Evolutionary conservation across 1,139 yeast species (phyloP).

Genomic region (Torulaspora pretoriensis): DNA sequence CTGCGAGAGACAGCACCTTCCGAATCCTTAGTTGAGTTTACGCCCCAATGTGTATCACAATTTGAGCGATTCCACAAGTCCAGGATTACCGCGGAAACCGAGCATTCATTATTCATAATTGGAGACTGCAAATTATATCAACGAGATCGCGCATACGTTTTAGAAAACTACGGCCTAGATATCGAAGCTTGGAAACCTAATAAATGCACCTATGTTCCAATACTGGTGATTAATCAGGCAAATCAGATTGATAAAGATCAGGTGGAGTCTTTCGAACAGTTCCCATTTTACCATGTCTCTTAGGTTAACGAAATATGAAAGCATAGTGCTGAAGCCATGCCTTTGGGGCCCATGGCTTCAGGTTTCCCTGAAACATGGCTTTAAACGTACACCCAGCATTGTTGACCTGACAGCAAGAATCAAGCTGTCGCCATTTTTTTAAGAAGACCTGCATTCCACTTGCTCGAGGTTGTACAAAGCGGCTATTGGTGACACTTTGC

Average conservation of each 20-base stretch:
- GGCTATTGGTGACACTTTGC: too few relatives aligned
- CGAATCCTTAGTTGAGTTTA: slow-evolving; percentile 33
- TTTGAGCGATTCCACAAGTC: slow-evolving; percentile 23
- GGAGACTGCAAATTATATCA: slow-evolving; percentile 23
- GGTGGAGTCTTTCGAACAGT: slow-evolving; percentile 16
- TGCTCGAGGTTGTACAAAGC: too few relatives aligned
- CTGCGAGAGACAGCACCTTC: slow-evolving; percentile 21
- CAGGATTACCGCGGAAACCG: slow-evolving; percentile 27
- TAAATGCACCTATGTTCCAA: slow-evolving; percentile 12
- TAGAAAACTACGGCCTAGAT: slow-evolving; percentile 4
- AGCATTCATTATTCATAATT: slow-evolving; percentile 24
- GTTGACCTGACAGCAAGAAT: too few relatives aligned
- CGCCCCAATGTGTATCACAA: slow-evolving; percentile 27
- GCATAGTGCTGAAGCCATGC: too few relatives aligned
- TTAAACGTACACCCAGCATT: too few relatives aligned
- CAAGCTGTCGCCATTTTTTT: too few relatives aligned
- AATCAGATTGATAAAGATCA: slow-evolving; percentile 27
- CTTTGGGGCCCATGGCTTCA: too few relatives aligned
- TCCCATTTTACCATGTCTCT: slow-evolving; percentile 11
- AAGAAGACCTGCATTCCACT: too few relatives aligned
- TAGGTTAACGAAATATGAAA: not conserved
- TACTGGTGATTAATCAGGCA: slow-evolving; percentile 25
- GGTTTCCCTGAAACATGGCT: too few relatives aligned
- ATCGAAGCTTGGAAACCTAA: not conserved
- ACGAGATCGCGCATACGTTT: slow-evolving; percentile 11